Base-by-base conservation (phyloP, 495 filamentous ascomycete genomes). In the Lindgomyces ingoldianus region DNA sequence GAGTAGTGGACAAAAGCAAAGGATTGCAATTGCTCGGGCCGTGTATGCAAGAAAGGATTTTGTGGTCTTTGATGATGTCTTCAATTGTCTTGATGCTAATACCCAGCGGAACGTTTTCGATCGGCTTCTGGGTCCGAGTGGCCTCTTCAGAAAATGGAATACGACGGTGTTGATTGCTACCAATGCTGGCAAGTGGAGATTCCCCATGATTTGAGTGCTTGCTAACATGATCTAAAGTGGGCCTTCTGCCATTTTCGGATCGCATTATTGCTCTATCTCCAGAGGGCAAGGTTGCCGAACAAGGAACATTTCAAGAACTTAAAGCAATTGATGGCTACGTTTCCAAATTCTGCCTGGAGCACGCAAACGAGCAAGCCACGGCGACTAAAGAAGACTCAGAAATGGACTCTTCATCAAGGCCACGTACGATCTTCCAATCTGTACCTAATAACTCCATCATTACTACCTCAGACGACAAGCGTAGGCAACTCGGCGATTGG, bases 131-230 rank as follows among this genome's bases (percentile, higher is more conserved):
- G 78, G 79, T 0, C 58, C 64, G 1, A 21, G 66, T 2, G 81
- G 82, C 0, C 33, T 82, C 0, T 65, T 81, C 12, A 61, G 74
- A 21, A 56, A 73, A 55, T 30, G 44, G 12, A 62, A 69, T 1
- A 76, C 73, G 0, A 80, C 81, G 0, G 75, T 81, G 1, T 58
- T 83, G 3, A 49, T 79, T 41, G 73, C 77, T 6, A 78, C 75
- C 47, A 60, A 76, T 29, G 16, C 33, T 44, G n/a, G n/a, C n/a
- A n/a, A n/a, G n/a, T n/a, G n/a, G n/a, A n/a, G n/a, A n/a, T n/a
- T n/a, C n/a, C n/a, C n/a, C n/a, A n/a, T n/a, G n/a, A n/a, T n/a
- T n/a, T n/a, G n/a, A n/a, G n/a, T n/a, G n/a, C n/a, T n/a, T n/a
- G n/a, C n/a, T n/a, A n/a, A n/a, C n/a, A n/a, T n/a, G n/a, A n/a